Percentiles rank a stretch among this genome's conserved stretches.
phyloP scores from a whole-genome alignment of 257 asterid species.

The Gentiana dahurica region DNA sequence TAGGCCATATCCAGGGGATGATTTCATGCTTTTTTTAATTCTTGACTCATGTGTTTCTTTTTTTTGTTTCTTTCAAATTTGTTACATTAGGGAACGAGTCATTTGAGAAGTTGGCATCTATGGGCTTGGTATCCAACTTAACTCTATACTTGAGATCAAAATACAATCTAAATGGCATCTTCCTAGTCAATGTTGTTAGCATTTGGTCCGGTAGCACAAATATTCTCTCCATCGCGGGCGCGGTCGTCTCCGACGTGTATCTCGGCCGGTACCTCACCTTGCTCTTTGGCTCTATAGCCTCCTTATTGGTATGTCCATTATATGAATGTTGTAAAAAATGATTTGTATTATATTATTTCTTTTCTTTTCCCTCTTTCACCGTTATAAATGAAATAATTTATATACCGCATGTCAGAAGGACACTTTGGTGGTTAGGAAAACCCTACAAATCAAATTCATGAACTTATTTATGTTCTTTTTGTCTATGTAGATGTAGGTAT shows the following conservation, averaged over 20 bases:
- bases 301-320: constrained; percentile 35
- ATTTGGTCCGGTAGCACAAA: constrained; percentile 64
- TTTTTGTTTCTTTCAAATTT: not conserved
- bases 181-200: constrained; percentile 51
- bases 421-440: too few species aligned
- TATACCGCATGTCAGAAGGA: too few species aligned
- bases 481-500: too few species aligned
- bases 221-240: constrained; percentile 51
- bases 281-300: constrained; percentile 42
- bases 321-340: too few species aligned
- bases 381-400: too few species aligned
- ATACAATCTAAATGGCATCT: constrained; percentile 52
- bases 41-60: too few species aligned
- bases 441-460: too few species aligned
- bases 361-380: too few species aligned
- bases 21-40: too few species aligned
- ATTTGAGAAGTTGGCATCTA: constrained; percentile 84
- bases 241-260: constrained; percentile 48
- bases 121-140: constrained; percentile 58
- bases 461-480: too few species aligned
- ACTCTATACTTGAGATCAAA: constrained; percentile 47
- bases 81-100: constrained; percentile 49
- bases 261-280: constrained; percentile 62
- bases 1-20: too few species aligned
- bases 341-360: too few species aligned